Conservation (phyloP, 2,329 filamentous ascomycete species). For the Ophiostoma ulmi region DNA sequence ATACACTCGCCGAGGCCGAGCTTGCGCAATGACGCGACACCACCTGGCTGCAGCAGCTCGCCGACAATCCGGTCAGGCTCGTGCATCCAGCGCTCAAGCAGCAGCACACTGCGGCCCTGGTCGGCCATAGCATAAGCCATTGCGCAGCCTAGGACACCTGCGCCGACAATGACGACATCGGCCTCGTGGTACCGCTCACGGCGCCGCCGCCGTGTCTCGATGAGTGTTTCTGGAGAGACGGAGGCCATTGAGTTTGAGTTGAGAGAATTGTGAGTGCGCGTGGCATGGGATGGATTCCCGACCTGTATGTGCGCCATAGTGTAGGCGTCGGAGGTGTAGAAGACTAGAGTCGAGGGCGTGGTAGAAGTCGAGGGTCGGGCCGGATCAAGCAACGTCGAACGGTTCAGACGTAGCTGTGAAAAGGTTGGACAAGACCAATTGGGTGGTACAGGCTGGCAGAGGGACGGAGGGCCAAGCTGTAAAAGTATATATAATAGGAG, state of each 20-base stretch:
- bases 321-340: neutral
- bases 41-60: conserved; percentile 89
- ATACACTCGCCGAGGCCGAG: conserved; percentile 77
- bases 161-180: conserved; percentile 88
- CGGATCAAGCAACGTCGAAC: neutral
- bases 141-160: conserved; percentile 83
- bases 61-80: conserved; percentile 95
- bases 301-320: conserved; percentile 1
- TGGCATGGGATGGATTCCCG: neutral
- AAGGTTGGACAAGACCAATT: neutral
- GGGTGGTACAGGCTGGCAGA: neutral
- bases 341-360: neutral
- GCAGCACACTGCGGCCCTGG: conserved; percentile 83
- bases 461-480: neutral
- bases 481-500: neutral
- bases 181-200: conserved; percentile 56
- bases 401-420: neutral
- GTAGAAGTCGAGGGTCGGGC: neutral
- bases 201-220: conserved; percentile 31
- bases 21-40: conserved; percentile 71
- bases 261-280: neutral
- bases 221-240: conserved; percentile 1
- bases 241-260: conserved; percentile 11
- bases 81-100: conserved; percentile 83
- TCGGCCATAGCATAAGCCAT: conserved; percentile 77